phyloP scores from a whole-genome alignment of 306 rosid species.

The Abrus precatorius region DNA sequence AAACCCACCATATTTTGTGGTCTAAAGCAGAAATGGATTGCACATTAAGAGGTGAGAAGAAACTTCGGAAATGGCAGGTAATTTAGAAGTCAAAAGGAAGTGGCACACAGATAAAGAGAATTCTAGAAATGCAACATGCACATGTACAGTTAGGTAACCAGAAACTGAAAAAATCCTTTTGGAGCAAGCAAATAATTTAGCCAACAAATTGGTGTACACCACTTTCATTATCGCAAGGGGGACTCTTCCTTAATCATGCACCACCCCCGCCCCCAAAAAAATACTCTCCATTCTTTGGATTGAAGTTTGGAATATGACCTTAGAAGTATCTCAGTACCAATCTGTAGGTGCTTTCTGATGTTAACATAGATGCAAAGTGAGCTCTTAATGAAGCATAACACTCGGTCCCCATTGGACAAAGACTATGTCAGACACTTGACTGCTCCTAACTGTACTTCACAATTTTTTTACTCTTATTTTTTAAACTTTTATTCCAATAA shows the following conservation, averaged over 20 bases:
- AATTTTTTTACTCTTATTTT: background rate
- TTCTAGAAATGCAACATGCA: background rate
- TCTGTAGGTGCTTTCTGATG: background rate
- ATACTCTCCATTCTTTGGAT: constrained; percentile 15
- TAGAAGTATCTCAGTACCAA: constrained; percentile 19
- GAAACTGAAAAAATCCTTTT: constrained; percentile 30
- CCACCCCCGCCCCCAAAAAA: background rate
- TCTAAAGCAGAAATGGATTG: constrained; percentile 10
- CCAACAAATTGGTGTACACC: constrained; percentile 8
- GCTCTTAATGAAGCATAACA: background rate
- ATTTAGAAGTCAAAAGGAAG: constrained; percentile 16
- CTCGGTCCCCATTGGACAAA: too few relatives aligned
- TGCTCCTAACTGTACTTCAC: too few relatives aligned
- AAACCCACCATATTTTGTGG: constrained; percentile 12
- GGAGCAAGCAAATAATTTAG: constrained; percentile 6
- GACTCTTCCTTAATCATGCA: constrained; percentile 16
- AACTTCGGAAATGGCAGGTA: constrained; percentile 24
- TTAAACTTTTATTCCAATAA: background rate
- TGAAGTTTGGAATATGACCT: constrained; percentile 10
- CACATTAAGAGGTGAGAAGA: constrained; percentile 19
- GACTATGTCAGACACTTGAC: too few relatives aligned
- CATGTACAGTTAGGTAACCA: background rate
- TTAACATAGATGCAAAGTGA: constrained; percentile 2
- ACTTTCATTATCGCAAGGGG: constrained; percentile 23
- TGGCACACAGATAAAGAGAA: background rate